Percentiles rank a stretch among this genome's conserved stretches.
phyloP scores from a whole-genome alignment of 345 rosid species.

The Diplotaxis tenuifolia region DNA sequence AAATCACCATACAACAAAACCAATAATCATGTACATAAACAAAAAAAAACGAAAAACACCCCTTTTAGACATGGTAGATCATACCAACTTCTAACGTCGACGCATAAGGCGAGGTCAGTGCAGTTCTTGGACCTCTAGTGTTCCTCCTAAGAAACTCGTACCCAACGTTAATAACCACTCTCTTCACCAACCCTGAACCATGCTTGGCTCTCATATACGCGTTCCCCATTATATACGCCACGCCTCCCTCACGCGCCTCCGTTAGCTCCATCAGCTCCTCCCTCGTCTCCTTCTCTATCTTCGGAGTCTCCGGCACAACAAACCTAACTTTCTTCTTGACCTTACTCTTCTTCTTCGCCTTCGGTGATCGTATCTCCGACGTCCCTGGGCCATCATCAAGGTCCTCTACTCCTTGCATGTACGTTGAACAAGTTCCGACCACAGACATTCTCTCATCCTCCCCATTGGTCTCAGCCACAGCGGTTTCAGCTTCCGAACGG shows the following conservation, averaged over 20 bases:
- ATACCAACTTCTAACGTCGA: conserved; percentile 93
- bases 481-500: conserved; percentile 48
- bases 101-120: conserved; percentile 60
- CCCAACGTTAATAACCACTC: conserved; percentile 58
- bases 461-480: conserved; percentile 8
- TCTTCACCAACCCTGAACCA: conserved; percentile 71
- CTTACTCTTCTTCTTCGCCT: conserved; percentile 46
- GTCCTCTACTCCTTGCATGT: conserved; percentile 57
- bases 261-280: conserved; percentile 69
- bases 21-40: conserved; percentile 14
- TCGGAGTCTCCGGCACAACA: conserved; percentile 66
- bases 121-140: conserved; percentile 53
- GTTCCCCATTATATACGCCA: conserved; percentile 86
- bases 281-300: conserved; percentile 52
- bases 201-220: conserved; percentile 71
- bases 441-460: conserved; percentile 66
- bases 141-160: conserved; percentile 90
- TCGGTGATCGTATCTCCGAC: conserved; percentile 65
- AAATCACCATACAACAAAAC: conserved; percentile 21
- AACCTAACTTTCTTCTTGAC: conserved; percentile 70
- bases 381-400: conserved; percentile 44
- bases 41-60: conserved; percentile 25
- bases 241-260: conserved; percentile 88
- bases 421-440: conserved; percentile 67
- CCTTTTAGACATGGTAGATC: conserved; percentile 60